Conservation (phyloP, 139 green algal species). For the Chlorella vulgaris region DNA sequence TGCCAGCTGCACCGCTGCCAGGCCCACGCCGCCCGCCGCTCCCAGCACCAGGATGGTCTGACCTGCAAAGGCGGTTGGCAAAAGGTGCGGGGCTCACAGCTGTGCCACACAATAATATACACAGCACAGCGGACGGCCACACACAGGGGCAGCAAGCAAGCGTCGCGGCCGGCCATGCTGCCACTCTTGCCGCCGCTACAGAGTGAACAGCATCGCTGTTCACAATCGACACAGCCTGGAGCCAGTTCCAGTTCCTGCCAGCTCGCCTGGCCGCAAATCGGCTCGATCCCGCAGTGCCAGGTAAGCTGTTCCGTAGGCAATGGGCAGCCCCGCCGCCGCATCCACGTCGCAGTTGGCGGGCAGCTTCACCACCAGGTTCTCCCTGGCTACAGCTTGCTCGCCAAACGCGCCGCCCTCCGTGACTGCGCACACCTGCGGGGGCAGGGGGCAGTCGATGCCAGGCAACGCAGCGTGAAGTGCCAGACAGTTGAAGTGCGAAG, state of each 20-base stretch:
- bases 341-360: constrained; percentile 41
- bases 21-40: constrained; percentile 83
- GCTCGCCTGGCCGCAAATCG: constrained; percentile 56
- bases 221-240: not conserved
- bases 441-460: not conserved
- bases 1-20: constrained; percentile 80
- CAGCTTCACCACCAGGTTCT: constrained; percentile 48
- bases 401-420: constrained; percentile 72
- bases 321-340: constrained; percentile 65
- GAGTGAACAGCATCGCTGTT: not conserved
- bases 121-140: too few relatives aligned
- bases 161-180: too few relatives aligned
- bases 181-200: not conserved
- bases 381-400: constrained; percentile 65
- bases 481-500: not conserved
- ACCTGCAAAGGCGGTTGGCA: constrained; percentile 43
- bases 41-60: constrained; percentile 88
- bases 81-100: not conserved
- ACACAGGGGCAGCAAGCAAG: too few relatives aligned
- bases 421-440: constrained; percentile 58
- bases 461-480: not conserved
- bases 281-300: constrained; percentile 77
- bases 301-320: constrained; percentile 88
- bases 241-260: not conserved
- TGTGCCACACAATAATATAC: too few relatives aligned